Base-by-base conservation (phyloP, 1,284 basidiomycete genomes). In the Marasmius fiardii region DNA sequence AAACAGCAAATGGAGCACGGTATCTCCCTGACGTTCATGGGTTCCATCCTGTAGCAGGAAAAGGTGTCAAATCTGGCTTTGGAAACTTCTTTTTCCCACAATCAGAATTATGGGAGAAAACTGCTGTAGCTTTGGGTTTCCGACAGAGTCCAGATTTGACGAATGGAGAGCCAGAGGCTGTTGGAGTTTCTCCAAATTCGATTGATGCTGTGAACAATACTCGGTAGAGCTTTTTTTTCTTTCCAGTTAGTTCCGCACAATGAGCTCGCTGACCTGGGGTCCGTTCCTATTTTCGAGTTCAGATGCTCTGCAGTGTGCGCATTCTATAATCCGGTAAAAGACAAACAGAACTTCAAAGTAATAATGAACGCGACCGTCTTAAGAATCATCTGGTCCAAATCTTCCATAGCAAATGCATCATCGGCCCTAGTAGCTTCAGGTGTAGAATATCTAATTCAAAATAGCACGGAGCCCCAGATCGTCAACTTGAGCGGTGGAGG, bases 21-120 rank as follows among this genome's bases (percentile, higher is more conserved):
- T 57, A 41, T 20, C 43, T 48, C 8, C 52, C 52, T 8, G 26
- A 37, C 14, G 43, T 53, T 23, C 56, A 57, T 31, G 56, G 56
- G 7, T 50, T 57, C 16, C 14, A 53, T 18, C 11, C 33, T 3
- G 3, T 8, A 37, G 7, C 24, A 7, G 67, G 67, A 1, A 51
- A 62, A 26, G n/a, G n/a, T n/a, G 66, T 70, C 23, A 67, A 69
- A 57, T 64, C 66, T 8, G 68, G 68, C 8, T 69, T 67, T 34
- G 67, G 67, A 10, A 69, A 71, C 47, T 66, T 60, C 49, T 68
- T 65, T 56, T 70, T 63, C 52, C 57, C 57, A 7, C 67, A 69
- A 53, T 65, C 63, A 4, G 49, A 56, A 8, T 45, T 71, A 53
- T 71, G 67, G 64, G 50, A 59, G 6, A 50, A 64, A 12, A 65